Evolutionary conservation across 176 grass and related monocot genomes (phyloP), one percentile per base, ranked within the genome.

Genomic region (Thalia dealbata): DNA sequence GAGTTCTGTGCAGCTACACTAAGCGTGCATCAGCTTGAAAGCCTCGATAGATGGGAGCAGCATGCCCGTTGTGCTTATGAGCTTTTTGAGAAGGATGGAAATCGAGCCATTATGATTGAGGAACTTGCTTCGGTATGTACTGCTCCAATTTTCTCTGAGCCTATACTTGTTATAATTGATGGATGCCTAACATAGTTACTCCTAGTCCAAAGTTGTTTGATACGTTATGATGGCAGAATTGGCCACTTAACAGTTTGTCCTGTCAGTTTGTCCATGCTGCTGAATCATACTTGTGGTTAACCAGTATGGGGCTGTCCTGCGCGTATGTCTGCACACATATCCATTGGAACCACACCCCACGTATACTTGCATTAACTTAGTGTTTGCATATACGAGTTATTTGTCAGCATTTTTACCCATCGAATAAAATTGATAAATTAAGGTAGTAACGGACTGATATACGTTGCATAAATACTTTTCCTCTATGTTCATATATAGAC

Each of bases 41-140:
- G 82, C 43, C 78, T 88, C 77, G 89, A 91, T 73, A 85, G 89
- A 83, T 88, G 89, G 89, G 89, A 91, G 80, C 89, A 91, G 69
- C 89, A 91, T 74, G 89, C 83, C 2, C 75, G 85, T 11, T 85
- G 78, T 0, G 89, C 89, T 61, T 91, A 91, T 71, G 89, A 91
- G 14, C 25, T 81, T 61, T 91, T 91, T 52, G 89, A 91, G 73
- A 92, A 88, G 69, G 90, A 92, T 77, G 90, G 90, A 52, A 92
- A 92, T 41, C 78, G 86, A 41, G 80, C 86, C 59, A 92, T 92
- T 61, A 83, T 92, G 23, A 92, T 92, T 6, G 86, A 88, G 72
- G 90, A 92, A 35, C 76, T 92, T 25, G 90, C 90, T 79, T 92
- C 90, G 67, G 86, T 88, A 88, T 32, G 86, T 50, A 55, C 12